Conservation (phyloP, 1,284 basidiomycete species). For the Cryptococcus hybrid region DNA sequence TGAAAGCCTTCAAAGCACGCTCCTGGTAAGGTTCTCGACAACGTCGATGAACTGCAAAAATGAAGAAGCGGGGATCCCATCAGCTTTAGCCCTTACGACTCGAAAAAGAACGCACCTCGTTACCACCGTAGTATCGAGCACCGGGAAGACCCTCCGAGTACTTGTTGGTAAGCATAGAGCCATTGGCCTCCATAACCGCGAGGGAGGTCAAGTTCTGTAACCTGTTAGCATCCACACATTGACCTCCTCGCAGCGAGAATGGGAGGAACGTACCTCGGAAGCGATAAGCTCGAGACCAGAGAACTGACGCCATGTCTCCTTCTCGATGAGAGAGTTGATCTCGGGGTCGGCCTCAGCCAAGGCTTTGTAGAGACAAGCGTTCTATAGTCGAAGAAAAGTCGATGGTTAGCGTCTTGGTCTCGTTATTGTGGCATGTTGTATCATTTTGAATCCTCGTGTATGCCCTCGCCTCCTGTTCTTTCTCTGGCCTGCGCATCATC, state of each 20-base stretch:
- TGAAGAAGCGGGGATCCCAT: not conserved
- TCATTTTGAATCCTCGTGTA: no score
- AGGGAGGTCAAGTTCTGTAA: conserved; percentile 85
- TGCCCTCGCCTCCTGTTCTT: no score
- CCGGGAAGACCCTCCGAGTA: conserved; percentile 94
- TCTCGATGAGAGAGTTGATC: conserved; percentile 96
- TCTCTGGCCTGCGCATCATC: no score
- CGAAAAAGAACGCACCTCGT: conserved; percentile 60
- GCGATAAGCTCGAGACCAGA: conserved; percentile 74
- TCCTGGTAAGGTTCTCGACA: conserved; percentile 91
- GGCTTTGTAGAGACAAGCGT: conserved; percentile 84
- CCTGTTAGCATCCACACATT: no score
- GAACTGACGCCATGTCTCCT: conserved; percentile 98
- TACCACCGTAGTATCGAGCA: conserved; percentile 97
- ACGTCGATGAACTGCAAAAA: conserved; percentile 75
- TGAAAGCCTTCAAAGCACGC: conserved; percentile 94
- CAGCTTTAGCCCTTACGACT: not conserved
- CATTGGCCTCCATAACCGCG: conserved; percentile 97
- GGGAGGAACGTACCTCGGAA: conserved; percentile 44
- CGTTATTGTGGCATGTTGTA: not conserved
- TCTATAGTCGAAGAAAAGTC: conserved; percentile 60
- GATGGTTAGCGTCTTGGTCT: not conserved
- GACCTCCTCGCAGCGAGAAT: no score
- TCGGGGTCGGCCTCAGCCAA: conserved; percentile 89
- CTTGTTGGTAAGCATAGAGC: conserved; percentile 98